Evolutionary conservation across 2,329 filamentous ascomycete genomes (phyloP), one percentile per base, ranked within the genome.

Genomic region (Fusarium vanettenii): DNA sequence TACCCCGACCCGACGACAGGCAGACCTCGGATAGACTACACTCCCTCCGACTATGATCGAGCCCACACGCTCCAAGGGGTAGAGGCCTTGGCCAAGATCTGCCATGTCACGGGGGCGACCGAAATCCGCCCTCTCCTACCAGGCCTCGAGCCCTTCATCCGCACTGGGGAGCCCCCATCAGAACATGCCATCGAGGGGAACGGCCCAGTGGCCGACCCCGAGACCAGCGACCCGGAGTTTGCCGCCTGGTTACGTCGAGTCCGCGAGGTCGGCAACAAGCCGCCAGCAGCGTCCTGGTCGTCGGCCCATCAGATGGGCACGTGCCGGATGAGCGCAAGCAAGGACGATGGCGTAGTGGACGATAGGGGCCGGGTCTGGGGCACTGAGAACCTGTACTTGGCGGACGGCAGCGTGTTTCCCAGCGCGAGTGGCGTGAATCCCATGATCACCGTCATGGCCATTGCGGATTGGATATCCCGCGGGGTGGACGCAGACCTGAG

Each of bases 241-340:
- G 84, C 85, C 33, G 83, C 85, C 9, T 95, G 93, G 93, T 82
- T 94, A 3, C 80, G 81, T 7, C 80, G 84, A 61, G 69, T 92
- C 14, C 82, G 87, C 65, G 79, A 79, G 39, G 83, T 89, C 22
- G 86, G 88, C 43, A 88, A 87, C 59, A 84, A 83, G 67, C 85
- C 86, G 20, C 89, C 89, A 0, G 84, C 87, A 33, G 85, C 86
- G 25, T 80, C 84, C n/a, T 94, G 90, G 77, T 84, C 87, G 33
- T 93, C 91, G n/a, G 94, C 93, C 20, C 94, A 96, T 82, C 94
- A 95, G 84, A 95, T 95, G 93, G 92, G 93, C 25, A 90, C 90
- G 11, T 94, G 92, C 78, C 86, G 92, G 4, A 96, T 95, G 94
- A 90, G 90, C 69, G 85, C 85, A 50, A 82, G 81, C 71, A 81